Conservation (phyloP, 2,329 filamentous ascomycete species). For the Stachybotrys chartarum region DNA sequence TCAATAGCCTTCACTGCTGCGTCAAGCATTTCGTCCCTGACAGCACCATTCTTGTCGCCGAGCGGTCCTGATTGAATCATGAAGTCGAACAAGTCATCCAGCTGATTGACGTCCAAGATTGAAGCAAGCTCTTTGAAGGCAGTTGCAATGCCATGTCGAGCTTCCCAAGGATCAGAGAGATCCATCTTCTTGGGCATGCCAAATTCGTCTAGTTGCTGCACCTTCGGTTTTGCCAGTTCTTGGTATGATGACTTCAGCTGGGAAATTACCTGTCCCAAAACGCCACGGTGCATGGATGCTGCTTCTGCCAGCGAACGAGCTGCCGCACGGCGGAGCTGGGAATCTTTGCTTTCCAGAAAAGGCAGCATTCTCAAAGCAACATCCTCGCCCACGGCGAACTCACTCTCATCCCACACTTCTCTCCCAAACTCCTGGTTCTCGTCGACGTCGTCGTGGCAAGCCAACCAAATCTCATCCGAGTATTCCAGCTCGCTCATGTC, state of each 20-base stretch:
- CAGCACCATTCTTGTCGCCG: conserved; percentile 70
- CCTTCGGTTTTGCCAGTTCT: conserved; percentile 73
- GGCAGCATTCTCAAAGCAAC: conserved; percentile 63
- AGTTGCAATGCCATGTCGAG: conserved; percentile 79
- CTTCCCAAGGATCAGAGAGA: conserved; percentile 83
- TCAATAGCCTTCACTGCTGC: conserved; percentile 78
- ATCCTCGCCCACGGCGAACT: conserved; percentile 60
- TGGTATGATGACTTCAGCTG: conserved; percentile 65
- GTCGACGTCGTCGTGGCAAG: conserved; percentile 81
- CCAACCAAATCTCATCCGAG: conserved; percentile 88
- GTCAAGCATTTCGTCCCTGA: conserved; percentile 86
- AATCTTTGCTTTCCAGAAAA: conserved; percentile 74
- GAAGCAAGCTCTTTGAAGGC: conserved; percentile 77
- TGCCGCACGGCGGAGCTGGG: conserved; percentile 75
- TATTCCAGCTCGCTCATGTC: conserved; percentile 83
- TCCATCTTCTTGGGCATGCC: conserved; percentile 92
- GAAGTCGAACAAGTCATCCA: conserved; percentile 77
- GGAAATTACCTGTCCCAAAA: conserved; percentile 55
- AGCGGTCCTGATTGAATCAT: conserved; percentile 80
- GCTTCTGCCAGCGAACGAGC: conserved; percentile 75
- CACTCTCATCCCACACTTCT: conserved; percentile 94
- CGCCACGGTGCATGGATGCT: conserved; percentile 51
- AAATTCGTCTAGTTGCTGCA: conserved; percentile 82
- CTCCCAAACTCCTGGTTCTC: conserved; percentile 79
- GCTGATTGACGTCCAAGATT: conserved; percentile 58